These are phyloP conservation scores for Diddensiella santjacobensis DNA, from an alignment of 805 yeast species.

Conservation along the genomic window DNA sequence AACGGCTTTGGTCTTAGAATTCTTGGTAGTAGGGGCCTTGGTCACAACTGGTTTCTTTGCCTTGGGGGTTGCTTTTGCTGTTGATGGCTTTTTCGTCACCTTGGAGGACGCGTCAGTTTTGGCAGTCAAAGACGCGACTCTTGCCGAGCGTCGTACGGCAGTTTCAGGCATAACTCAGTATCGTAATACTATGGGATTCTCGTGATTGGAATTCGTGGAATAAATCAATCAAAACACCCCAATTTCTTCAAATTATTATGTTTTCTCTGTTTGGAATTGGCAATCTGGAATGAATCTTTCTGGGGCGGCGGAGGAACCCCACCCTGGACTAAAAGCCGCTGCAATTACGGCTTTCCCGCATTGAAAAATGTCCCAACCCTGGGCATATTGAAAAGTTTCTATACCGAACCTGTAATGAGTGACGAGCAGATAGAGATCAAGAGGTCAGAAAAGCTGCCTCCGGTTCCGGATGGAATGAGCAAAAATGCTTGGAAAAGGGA, in stretches of 20 bases:
- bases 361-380: no score
- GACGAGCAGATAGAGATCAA: neutral
- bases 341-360: no score
- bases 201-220: no score
- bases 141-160: conserved; percentile 18
- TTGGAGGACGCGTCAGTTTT: conserved; percentile 1
- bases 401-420: no score
- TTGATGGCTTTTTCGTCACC: conserved; percentile 9
- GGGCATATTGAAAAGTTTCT: no score
- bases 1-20: conserved; percentile 6
- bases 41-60: conserved; percentile 10
- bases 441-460: conserved; percentile 10
- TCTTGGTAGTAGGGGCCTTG: conserved; percentile 6
- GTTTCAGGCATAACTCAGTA: conserved; percentile 15
- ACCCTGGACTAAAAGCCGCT: no score
- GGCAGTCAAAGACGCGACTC: conserved; percentile 11
- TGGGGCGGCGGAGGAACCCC: no score
- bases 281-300: no score
- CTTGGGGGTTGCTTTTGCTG: conserved; percentile 13
- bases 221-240: no score
- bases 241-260: no score
- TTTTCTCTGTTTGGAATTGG: no score
- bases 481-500: conserved; percentile 78
- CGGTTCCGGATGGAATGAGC: conserved; percentile 80
- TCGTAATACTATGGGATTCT: no score